Conservation (phyloP, 1,284 basidiomycete genomes). For the Cutaneotrichosporon curvatum region DNA sequence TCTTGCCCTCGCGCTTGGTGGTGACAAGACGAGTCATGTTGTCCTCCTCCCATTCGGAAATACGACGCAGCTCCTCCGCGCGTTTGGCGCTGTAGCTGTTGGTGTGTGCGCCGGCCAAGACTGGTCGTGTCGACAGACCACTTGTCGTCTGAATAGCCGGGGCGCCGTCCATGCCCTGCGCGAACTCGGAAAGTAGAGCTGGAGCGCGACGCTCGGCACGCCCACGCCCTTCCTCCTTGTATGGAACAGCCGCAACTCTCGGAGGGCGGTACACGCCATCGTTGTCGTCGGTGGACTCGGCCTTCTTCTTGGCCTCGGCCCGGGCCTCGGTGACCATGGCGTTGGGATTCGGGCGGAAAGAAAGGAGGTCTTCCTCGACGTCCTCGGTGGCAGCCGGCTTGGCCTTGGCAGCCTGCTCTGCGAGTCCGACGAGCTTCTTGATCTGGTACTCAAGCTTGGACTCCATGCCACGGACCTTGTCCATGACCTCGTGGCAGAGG, state of each 20-base stretch:
- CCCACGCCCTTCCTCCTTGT: slow-evolving; percentile 54
- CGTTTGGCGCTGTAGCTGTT: slow-evolving; percentile 44
- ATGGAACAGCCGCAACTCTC: slow-evolving; percentile 84
- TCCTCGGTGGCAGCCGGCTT: slow-evolving; percentile 51
- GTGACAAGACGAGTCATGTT: slow-evolving; percentile 89
- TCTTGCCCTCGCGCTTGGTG: slow-evolving; percentile 78
- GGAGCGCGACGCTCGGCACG: slow-evolving; percentile 61
- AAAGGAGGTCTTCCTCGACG: slow-evolving; percentile 68
- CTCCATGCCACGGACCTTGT: slow-evolving; percentile 58
- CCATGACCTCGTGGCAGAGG: slow-evolving; percentile 48
- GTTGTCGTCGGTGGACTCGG: slow-evolving; percentile 38
- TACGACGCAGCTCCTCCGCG: slow-evolving; percentile 62
- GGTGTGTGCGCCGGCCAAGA: slow-evolving; percentile 48
- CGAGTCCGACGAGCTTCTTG: slow-evolving; percentile 77
- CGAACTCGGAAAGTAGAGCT: slow-evolving; percentile 57
- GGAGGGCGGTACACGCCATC: slow-evolving; percentile 80
- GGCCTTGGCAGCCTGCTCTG: slow-evolving; percentile 52
- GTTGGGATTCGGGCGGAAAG: slow-evolving; percentile 79
- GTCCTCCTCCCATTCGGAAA: slow-evolving; percentile 90
- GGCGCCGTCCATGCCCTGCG: slow-evolving; percentile 52
- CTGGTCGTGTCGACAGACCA: slow-evolving; percentile 54
- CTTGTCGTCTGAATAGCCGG: slow-evolving; percentile 67
- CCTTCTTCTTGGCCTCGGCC: slow-evolving; percentile 21
- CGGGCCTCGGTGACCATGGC: slow-evolving; percentile 32
- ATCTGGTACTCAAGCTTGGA: slow-evolving; percentile 87